These are phyloP conservation scores for Porcisia deanei DNA, from an alignment of 208 protist species.

Conservation along the genomic window DNA sequence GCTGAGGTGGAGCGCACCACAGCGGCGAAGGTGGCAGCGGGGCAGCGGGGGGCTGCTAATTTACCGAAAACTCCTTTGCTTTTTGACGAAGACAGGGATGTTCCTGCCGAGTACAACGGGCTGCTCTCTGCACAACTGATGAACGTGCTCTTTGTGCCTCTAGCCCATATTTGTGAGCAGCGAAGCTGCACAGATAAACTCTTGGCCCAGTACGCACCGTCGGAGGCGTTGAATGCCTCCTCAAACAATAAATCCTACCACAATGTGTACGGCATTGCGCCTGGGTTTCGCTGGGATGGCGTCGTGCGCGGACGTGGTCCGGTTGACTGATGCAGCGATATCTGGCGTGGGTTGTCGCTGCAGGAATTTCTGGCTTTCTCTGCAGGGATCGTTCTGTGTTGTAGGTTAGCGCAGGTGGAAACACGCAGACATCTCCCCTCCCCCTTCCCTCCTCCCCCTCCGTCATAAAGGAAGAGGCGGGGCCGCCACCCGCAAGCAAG, in stretches of 20 bases:
- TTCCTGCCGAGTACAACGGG: conserved; percentile 56
- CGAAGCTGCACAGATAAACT: conserved; percentile 54
- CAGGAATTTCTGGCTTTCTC: neutral
- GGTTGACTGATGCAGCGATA: conserved; percentile 6
- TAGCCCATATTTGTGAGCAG: conserved; percentile 41
- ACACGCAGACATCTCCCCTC: neutral
- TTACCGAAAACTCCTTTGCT: neutral
- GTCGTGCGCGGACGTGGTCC: conserved; percentile 70
- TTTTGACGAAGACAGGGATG: conserved; percentile 53
- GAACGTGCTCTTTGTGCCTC: conserved; percentile 43
- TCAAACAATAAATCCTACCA: neutral
- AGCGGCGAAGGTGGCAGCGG: neutral
- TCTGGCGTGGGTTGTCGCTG: neutral
- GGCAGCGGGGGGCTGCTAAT: neutral
- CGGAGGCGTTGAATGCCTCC: neutral
- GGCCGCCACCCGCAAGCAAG: neutral
- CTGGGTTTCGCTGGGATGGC: conserved; percentile 88
- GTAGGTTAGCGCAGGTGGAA: neutral
- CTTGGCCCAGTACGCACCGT: conserved; percentile 71
- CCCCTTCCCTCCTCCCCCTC: neutral
- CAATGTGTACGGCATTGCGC: conserved; percentile 31
- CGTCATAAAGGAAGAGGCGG: neutral
- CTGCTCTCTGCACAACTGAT: conserved; percentile 65
- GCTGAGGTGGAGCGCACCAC: neutral
- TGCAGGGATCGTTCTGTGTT: neutral